phyloP scores from a whole-genome alignment of 805 yeast species.

The Sungouiella thailandica region DNA sequence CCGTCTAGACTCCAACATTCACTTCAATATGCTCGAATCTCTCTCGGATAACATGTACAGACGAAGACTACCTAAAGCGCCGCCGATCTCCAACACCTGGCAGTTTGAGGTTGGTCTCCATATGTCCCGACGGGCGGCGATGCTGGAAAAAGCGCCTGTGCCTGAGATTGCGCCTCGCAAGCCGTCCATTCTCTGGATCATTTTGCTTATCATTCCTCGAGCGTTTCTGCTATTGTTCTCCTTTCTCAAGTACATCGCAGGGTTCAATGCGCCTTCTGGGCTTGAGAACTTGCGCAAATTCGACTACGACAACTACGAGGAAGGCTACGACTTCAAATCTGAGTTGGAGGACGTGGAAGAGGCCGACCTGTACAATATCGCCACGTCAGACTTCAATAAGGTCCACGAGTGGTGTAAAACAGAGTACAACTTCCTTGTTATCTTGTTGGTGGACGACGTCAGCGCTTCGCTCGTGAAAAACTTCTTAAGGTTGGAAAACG shows the following conservation, averaged over 20 bases:
- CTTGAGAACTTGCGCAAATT: constrained; percentile 18
- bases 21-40: too few relatives aligned
- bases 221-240: constrained; percentile 41
- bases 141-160: constrained; percentile 2
- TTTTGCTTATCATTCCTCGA: constrained; percentile 54
- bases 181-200: constrained; percentile 36
- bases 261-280: constrained; percentile 8
- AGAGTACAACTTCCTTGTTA: constrained; percentile 29
- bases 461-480: constrained; percentile 14
- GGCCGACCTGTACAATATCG: constrained; percentile 7
- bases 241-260: constrained; percentile 22
- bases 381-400: constrained; percentile 23
- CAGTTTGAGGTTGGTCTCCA: constrained; percentile 39
- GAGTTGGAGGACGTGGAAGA: constrained; percentile 1
- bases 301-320: constrained; percentile 23
- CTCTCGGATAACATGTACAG: too few relatives aligned
- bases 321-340: constrained; percentile 8
- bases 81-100: constrained; percentile 36
- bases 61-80: constrained; percentile 40
- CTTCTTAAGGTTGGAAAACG: constrained; percentile 12
- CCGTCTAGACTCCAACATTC: too few relatives aligned
- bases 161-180: constrained; percentile 7
- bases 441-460: constrained; percentile 26
- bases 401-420: constrained; percentile 24
- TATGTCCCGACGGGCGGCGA: constrained; percentile 21